Evolutionary conservation across 1,139 yeast genomes (phyloP), one percentile per base, ranked within the genome.

Genomic region (Debaryomyces udenii): DNA sequence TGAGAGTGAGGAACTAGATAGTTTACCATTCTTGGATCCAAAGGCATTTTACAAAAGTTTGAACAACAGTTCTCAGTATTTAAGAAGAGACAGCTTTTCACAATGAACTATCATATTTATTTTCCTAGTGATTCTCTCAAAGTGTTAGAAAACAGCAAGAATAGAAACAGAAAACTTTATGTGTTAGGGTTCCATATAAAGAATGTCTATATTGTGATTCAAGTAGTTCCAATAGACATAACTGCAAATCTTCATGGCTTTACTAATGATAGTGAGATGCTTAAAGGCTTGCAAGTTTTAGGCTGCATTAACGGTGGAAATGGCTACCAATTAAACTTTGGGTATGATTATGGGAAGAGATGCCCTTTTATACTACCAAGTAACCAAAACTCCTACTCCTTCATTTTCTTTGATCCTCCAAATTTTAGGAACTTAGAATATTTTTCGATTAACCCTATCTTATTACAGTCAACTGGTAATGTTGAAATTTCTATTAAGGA

Each of bases 341-440:
- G 10, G 6, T 51, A 40, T 34, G 41, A 45, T 14, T 15, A 15
- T 6, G 32, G 17, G 22, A 35, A 34, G 15, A 28, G 31, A 7
- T 31, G 46, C 9, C 57, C 56, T 1, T 27, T 37, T 3, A 35
- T 41, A n/a, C 28, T 17, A 18, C 13, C 33, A 6, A 9, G 35
- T 18, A 9, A 33, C 16, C 11, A 16, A 11, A 30, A 38, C 24
- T 27, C 31, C 15, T 56, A 64, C 35, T 70, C 70, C 22, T 56
- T 88, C 1, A 68, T 91, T 2, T 52, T 77, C 13, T 91, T 82
- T 59, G 78, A 79, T 26, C 87, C 95, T 1, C 98, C 98, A 0
- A 76, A 79, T 38, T 81, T 86, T 18, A 71, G 72, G 32, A 76
- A 80, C 46, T 76, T 93, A 73, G 96, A 91, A 53, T 89, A 86